Percentiles rank a stretch among this genome's conserved stretches.
These are phyloP conservation scores for Pugionium cornutum DNA, from an alignment of 345 rosid species.

Conservation along the genomic window DNA sequence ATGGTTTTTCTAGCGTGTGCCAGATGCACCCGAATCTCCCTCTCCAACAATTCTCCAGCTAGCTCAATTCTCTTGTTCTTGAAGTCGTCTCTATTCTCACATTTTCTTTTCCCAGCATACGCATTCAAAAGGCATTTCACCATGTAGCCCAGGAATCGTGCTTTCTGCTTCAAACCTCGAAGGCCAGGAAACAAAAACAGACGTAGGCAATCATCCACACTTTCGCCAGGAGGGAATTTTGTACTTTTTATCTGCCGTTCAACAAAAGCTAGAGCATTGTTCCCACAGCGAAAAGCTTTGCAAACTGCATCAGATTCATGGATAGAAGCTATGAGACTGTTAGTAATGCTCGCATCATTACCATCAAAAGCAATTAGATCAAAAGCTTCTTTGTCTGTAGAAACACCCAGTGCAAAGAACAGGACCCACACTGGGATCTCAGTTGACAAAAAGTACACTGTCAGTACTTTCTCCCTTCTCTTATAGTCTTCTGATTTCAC, in stretches of 20 bases:
- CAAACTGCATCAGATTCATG: constrained; percentile 66
- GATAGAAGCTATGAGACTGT: constrained; percentile 64
- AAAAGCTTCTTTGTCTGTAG: constrained; percentile 68
- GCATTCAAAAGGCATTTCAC: constrained; percentile 78
- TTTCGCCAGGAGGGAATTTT: constrained; percentile 73
- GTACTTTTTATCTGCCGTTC: constrained; percentile 49
- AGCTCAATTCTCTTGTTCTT: constrained; percentile 86
- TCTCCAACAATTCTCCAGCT: constrained; percentile 82
- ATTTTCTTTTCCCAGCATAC: constrained; percentile 65
- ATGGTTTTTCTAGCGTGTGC: constrained; percentile 71
- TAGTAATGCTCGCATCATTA: constrained; percentile 55
- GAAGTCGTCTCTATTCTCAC: constrained; percentile 81
- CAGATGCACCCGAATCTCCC: constrained; percentile 79
- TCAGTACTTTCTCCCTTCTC: constrained; percentile 68
- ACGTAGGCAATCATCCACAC: constrained; percentile 57
- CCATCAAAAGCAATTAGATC: constrained; percentile 58
- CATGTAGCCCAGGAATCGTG: constrained; percentile 88
- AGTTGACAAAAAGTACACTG: constrained; percentile 70
- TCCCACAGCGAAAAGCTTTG: constrained; percentile 51
- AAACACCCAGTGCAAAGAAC: constrained; percentile 80
- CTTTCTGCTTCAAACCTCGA: constrained; percentile 58
- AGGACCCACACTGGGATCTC: constrained; percentile 81
- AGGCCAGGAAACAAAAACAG: constrained; percentile 70
- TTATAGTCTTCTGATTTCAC: constrained; percentile 48
- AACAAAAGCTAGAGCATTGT: constrained; percentile 47